These are phyloP conservation scores for Emiliania huxleyi DNA, from an alignment of 78 protist genomes.

Conservation along the genomic window DNA sequence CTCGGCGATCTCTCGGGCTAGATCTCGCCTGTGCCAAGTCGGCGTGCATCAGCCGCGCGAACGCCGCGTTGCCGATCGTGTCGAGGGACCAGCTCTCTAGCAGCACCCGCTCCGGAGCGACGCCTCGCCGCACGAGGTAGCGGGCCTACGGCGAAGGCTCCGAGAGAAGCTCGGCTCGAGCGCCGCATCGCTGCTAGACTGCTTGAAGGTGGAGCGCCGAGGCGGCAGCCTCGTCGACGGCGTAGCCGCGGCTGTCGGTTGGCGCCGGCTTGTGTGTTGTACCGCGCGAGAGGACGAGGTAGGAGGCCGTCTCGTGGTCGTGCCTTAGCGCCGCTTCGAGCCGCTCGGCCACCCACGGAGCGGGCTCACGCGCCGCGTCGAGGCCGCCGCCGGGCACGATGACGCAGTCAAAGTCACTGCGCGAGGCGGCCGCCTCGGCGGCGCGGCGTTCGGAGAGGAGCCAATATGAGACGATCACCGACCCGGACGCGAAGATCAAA, in stretches of 20 bases:
- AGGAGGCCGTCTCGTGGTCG: not conserved
- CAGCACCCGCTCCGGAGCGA: not conserved
- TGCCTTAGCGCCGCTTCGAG: not conserved
- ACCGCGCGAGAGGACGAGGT: not conserved
- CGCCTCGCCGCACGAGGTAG: constrained; percentile 8
- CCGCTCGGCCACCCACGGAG: not conserved
- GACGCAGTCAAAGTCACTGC: no score
- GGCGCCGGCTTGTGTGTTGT: constrained; percentile 31
- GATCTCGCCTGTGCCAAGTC: no score
- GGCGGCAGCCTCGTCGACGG: not conserved
- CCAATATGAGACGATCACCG: no score
- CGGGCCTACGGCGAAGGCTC: no score
- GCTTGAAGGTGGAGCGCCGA: no score
- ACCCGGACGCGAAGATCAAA: no score
- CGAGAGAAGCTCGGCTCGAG: no score
- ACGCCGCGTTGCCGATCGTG: constrained; percentile 55
- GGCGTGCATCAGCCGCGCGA: constrained; percentile 19
- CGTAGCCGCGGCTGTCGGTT: not conserved
- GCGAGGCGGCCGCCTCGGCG: no score
- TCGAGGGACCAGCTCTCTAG: constrained; percentile 24
- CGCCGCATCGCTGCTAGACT: no score
- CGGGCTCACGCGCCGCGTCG: not conserved
- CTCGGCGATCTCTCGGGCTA: not conserved
- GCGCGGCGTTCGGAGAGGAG: no score
- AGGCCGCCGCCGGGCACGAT: constrained; percentile 20